A percentile compares a stretch with the other conserved stretches of the same genome.
These are phyloP conservation scores for Fistulifera pelliculosa DNA, from an alignment of 108 stramenopile species.

Conservation along the genomic window DNA sequence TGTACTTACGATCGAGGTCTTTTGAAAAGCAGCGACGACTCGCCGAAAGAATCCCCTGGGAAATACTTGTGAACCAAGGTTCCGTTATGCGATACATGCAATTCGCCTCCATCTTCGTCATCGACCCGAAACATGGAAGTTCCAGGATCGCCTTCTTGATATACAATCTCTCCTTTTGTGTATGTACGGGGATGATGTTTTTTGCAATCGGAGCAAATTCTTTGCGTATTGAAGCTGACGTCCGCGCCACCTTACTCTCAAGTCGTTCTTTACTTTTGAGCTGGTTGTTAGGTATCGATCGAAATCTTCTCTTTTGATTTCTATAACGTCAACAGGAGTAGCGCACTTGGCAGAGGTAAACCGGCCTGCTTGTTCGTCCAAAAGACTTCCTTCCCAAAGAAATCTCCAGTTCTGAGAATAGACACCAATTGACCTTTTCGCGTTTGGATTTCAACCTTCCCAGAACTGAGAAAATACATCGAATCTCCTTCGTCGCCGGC, in stretches of 20 bases:
- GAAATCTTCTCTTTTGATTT: constrained; percentile 58
- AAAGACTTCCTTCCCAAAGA: constrained; percentile 76
- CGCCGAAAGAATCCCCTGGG: constrained; percentile 62
- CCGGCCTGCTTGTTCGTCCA: constrained; percentile 36
- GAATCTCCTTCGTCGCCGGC: constrained; percentile 72
- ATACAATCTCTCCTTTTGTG: constrained; percentile 55
- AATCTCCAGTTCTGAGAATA: constrained; percentile 60
- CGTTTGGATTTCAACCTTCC: constrained; percentile 70
- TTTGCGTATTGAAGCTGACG: constrained; percentile 50
- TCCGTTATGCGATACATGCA: constrained; percentile 45
- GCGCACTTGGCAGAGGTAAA: constrained; percentile 59
- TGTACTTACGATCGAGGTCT: constrained; percentile 34
- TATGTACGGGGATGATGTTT: constrained; percentile 36
- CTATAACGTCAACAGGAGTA: constrained; percentile 68
- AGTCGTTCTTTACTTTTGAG: constrained; percentile 15
- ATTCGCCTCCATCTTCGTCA: constrained; percentile 37
- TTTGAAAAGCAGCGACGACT: constrained; percentile 52
- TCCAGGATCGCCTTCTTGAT: constrained; percentile 56
- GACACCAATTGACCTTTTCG: constrained; percentile 63
- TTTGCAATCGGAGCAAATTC: constrained; percentile 51
- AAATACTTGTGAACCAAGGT: constrained; percentile 37
- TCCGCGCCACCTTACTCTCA: constrained; percentile 50
- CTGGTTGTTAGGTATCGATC: constrained; percentile 38
- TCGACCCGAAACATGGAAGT: constrained; percentile 61
- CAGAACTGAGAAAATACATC: constrained; percentile 83